Evolutionary conservation across 257 asterid species (phyloP).

Genomic region (Fraxinus americana): DNA sequence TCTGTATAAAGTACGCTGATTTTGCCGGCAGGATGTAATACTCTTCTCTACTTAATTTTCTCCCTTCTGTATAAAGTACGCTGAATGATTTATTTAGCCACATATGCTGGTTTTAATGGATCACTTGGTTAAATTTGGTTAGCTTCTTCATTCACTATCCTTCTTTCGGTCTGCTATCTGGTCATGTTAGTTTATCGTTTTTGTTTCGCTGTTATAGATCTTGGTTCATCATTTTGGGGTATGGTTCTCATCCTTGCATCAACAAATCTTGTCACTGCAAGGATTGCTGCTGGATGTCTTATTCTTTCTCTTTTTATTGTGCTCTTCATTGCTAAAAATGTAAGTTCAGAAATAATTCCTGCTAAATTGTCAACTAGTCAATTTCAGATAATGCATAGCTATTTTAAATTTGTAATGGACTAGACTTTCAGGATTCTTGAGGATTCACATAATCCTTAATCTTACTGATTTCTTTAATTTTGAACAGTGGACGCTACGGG

Average conservation of each 20-base stretch:
- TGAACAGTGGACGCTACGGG: slow-evolving; percentile 92
- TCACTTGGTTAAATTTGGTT: background rate
- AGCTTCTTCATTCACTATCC: background rate
- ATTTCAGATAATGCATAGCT: slow-evolving; percentile 6
- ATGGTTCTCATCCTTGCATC: slow-evolving; percentile 93
- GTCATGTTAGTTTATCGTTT: slow-evolving; percentile 2
- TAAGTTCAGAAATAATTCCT: slow-evolving; percentile 36
- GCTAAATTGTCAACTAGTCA: background rate
- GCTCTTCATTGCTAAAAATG: slow-evolving; percentile 88
- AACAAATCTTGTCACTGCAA: slow-evolving; percentile 71
- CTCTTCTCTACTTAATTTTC: slow-evolving; percentile 22
- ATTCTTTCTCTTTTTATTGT: slow-evolving; percentile 78
- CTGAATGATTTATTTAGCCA: slow-evolving; percentile 1
- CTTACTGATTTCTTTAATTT: slow-evolving; percentile 26
- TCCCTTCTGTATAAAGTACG: background rate
- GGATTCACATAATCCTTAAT: background rate
- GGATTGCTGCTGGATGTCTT: slow-evolving; percentile 91
- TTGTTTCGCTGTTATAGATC: slow-evolving; percentile 50
- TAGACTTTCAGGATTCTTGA: background rate
- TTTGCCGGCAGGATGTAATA: slow-evolving; percentile 95
- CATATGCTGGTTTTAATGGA: background rate
- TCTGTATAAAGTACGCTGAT: no score
- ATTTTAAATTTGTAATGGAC: slow-evolving; percentile 11
- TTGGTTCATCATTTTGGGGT: slow-evolving; percentile 97
- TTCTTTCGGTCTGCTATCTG: background rate